phyloP scores from a whole-genome alignment of 2,329 filamentous ascomycete genomes.

The Blastomyces emzantsi region DNA sequence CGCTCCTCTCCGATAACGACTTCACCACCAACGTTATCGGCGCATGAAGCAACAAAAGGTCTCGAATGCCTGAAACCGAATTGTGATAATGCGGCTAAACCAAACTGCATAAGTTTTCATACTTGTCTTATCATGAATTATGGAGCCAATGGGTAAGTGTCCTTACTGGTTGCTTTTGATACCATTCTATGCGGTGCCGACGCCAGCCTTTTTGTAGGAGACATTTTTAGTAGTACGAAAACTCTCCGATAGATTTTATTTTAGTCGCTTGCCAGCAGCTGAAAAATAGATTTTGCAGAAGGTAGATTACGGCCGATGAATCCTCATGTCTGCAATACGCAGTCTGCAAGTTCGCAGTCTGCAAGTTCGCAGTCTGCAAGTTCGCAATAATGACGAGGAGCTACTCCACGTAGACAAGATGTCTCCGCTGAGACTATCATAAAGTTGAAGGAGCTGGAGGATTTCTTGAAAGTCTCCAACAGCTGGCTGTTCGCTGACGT shows the following conservation, averaged over 20 bases:
- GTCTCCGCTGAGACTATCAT: too few species aligned
- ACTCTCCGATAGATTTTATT: neutral
- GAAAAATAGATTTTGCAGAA: neutral
- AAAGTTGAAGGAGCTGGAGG: too few species aligned
- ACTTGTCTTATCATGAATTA: neutral
- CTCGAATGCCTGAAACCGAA: constrained; percentile 22
- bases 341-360: neutral
- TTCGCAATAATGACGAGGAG: neutral
- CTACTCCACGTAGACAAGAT: too few species aligned
- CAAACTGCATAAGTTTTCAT: neutral
- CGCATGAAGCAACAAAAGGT: constrained; percentile 23
- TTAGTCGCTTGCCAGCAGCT: neutral
- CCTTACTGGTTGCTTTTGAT: neutral
- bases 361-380: too few species aligned
- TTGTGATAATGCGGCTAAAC: constrained; percentile 10
- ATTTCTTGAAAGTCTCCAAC: too few species aligned
- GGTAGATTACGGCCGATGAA: neutral
- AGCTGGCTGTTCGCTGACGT: too few species aligned
- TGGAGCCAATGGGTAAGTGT: neutral
- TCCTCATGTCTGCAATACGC: neutral
- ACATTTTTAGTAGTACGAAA: neutral
- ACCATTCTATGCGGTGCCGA: neutral
- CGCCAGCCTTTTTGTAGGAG: neutral
- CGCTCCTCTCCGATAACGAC: neutral
- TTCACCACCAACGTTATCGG: neutral